These are phyloP conservation scores for Tothia fuscella DNA, from an alignment of 2,329 filamentous ascomycete species.

Conservation along the genomic window DNA sequence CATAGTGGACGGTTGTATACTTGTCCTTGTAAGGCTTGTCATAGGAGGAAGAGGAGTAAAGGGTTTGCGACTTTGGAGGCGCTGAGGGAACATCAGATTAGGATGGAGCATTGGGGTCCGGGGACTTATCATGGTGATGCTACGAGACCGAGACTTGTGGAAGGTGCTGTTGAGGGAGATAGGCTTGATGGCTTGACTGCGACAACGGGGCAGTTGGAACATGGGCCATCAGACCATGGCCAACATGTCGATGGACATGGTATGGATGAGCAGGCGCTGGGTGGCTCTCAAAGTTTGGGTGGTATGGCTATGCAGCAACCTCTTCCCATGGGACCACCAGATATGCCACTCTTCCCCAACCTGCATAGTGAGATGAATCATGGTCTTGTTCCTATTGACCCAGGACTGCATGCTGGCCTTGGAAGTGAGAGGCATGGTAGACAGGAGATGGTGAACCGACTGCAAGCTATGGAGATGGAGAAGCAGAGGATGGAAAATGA, in stretches of 20 bases:
- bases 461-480: slow-evolving; percentile 3
- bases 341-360: not conserved
- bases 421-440: not conserved
- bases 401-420: slow-evolving; percentile 1
- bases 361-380: slow-evolving; percentile 2
- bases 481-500: slow-evolving; percentile 7
- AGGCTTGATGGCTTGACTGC: not conserved
- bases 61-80: slow-evolving; percentile 14
- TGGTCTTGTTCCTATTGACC: not conserved
- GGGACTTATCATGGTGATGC: slow-evolving; percentile 3
- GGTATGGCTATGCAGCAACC: not conserved
- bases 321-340: not conserved
- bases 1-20: slow-evolving; percentile 14
- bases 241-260: not conserved
- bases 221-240: not conserved
- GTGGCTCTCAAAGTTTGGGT: not conserved
- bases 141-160: slow-evolving; percentile 2
- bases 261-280: not conserved
- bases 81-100: slow-evolving; percentile 13
- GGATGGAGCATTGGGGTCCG: slow-evolving; percentile 9
- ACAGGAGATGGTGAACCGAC: not conserved
- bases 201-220: not conserved
- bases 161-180: slow-evolving; percentile 1
- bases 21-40: slow-evolving; percentile 14
- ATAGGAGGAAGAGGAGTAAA: slow-evolving; percentile 15